Evolutionary conservation across 495 filamentous ascomycete species (phyloP).

Genomic region (Patellaria atrata): DNA sequence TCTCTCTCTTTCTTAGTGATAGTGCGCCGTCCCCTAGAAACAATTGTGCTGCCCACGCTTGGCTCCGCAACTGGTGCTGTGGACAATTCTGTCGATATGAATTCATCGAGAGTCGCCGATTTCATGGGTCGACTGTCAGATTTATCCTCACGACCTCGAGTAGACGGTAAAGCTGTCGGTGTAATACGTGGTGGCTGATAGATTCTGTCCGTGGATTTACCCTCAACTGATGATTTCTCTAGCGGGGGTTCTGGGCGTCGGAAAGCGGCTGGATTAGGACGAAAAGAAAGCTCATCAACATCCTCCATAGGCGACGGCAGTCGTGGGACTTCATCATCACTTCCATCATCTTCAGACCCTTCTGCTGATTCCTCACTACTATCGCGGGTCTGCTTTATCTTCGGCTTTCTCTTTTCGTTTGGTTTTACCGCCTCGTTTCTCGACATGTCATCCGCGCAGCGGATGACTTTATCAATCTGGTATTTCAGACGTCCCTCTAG

Average conservation of each 20-base stretch:
- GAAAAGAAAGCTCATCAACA: slow-evolving; percentile 51
- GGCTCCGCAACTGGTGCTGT: slow-evolving; percentile 62
- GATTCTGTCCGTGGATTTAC: slow-evolving; percentile 37
- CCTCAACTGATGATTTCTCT: slow-evolving; percentile 18
- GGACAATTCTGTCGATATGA: slow-evolving; percentile 66
- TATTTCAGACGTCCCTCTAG: slow-evolving; percentile 87
- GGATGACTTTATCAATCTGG: slow-evolving; percentile 74
- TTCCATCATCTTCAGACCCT: slow-evolving; percentile 25
- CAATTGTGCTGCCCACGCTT: slow-evolving; percentile 71
- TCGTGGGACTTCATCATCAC: slow-evolving; percentile 14
- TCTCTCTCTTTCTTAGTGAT: slow-evolving; percentile 56
- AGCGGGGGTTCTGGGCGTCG: slow-evolving; percentile 23
- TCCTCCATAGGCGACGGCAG: slow-evolving; percentile 27
- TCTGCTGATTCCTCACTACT: slow-evolving; percentile 19
- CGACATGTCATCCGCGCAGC: slow-evolving; percentile 62
- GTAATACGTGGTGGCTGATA: slow-evolving; percentile 79
- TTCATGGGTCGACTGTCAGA: slow-evolving; percentile 34
- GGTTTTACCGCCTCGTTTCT: slow-evolving; percentile 9
- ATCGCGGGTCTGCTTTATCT: slow-evolving; percentile 20
- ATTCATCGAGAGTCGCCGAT: slow-evolving; percentile 73
- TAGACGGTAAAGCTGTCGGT: slow-evolving; percentile 49
- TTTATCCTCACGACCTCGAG: slow-evolving; percentile 40
- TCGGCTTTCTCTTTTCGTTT: slow-evolving; percentile 11
- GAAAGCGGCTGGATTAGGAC: slow-evolving; percentile 49
- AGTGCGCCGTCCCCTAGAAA: slow-evolving; percentile 51